Evolutionary conservation across 345 rosid genomes (phyloP).

Genomic region (Eucalyptus caleyi): DNA sequence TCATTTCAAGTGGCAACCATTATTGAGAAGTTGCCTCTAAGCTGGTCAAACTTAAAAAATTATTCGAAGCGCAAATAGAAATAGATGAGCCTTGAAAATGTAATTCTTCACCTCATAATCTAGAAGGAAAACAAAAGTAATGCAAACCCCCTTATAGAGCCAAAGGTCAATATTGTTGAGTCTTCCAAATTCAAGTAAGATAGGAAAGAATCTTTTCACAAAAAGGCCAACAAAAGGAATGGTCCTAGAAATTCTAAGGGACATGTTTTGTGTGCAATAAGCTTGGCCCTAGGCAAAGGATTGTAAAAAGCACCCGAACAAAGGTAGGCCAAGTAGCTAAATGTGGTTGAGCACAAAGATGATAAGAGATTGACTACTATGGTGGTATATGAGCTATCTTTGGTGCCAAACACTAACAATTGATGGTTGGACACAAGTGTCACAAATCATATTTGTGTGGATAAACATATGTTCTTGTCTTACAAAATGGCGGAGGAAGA

Average conservation of each 20-base stretch:
- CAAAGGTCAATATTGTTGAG: neutral
- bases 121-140: neutral
- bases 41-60: too few relatives aligned
- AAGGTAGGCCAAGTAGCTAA: neutral
- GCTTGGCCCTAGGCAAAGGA: neutral
- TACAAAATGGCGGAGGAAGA: too few relatives aligned
- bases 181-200: neutral
- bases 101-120: neutral
- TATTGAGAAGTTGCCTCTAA: too few relatives aligned
- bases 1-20: too few relatives aligned
- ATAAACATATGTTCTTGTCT: too few relatives aligned
- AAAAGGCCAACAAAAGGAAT: neutral
- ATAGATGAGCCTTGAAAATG: too few relatives aligned
- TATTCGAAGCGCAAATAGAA: too few relatives aligned
- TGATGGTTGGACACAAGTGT: neutral
- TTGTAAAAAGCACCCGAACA: neutral
- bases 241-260: neutral
- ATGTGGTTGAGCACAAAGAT: neutral
- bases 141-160: neutral
- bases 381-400: neutral
- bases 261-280: neutral
- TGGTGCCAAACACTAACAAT: neutral
- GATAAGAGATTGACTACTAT: neutral
- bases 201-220: neutral
- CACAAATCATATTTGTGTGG: too few relatives aligned